Percentiles rank a stretch among this genome's conserved stretches.
Evolutionary conservation across 768 basidiomycete species (phyloP).

Genomic region (Hysterangium stoloniferum): DNA sequence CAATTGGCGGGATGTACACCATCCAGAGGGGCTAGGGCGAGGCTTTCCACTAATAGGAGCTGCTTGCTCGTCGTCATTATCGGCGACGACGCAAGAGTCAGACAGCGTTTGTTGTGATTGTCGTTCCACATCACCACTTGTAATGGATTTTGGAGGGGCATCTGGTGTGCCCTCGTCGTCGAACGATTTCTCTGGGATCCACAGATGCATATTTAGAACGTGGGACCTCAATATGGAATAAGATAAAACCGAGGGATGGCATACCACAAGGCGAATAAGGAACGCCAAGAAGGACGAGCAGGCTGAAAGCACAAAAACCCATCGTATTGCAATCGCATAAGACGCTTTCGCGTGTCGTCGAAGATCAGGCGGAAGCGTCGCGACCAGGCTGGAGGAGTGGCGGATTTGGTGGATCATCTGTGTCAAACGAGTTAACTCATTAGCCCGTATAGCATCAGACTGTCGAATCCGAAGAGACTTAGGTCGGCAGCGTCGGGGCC

Average conservation of each 20-base stretch:
- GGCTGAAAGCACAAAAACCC: constrained; percentile 58
- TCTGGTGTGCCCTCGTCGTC: constrained; percentile 20
- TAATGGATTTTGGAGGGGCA: too few species aligned
- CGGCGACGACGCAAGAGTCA: too few species aligned
- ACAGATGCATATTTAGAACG: too few species aligned
- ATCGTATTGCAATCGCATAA: constrained; percentile 51
- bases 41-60: background rate
- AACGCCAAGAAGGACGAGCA: constrained; percentile 52
- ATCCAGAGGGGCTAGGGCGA: too few species aligned
- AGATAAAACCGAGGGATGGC: constrained; percentile 20
- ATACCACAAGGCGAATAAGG: constrained; percentile 50
- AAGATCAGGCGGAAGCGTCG: constrained; percentile 40
- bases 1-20: constrained; percentile 31
- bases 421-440: too few species aligned
- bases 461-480: constrained; percentile 13
- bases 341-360: constrained; percentile 50
- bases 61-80: background rate
- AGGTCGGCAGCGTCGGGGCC: constrained; percentile 49
- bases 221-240: too few species aligned
- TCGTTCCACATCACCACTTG: too few species aligned
- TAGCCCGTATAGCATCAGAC: background rate
- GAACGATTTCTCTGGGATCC: constrained; percentile 38
- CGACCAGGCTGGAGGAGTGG: constrained; percentile 50
- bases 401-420: constrained; percentile 56
- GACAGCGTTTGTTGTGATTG: too few species aligned